Base-by-base conservation (phyloP, 2,329 filamentous ascomycete genomes). In the Aspergillus sp. region DNA sequence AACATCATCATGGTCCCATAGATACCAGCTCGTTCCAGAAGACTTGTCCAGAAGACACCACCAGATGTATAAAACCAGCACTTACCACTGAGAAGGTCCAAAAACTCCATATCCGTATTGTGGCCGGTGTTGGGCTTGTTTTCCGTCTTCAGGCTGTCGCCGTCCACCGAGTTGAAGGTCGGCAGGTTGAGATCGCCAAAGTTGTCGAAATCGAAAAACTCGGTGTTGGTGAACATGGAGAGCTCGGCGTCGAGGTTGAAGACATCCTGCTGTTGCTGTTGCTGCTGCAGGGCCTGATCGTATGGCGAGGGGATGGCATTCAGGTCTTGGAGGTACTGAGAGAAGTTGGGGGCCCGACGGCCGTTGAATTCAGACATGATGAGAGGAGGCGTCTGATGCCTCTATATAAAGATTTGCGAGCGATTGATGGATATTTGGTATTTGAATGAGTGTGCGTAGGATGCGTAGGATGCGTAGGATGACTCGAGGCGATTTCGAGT, bases 271-370 rank as follows among this genome's bases (percentile, higher is more conserved):
- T 79, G 74, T 53, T 78, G 73, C 45, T 88, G 83, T 54, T 86
- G 81, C 53, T 79, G 74, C 57, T 80, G 76, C 40, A 72, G 68
- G 23, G 81, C 81, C 56, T 87, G 79, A 49, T 88, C 82, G 63
- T 85, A 84, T 56, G 87, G 78, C 56, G 85, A 78, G 2, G 81
- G 81, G 51, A 87, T 78, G 43, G 81, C 83, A 78, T 96, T 96
- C 65, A 97, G 80, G 62, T 92, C 88, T 65, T 89, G 88, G 60
- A 97, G 81, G 77, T 94, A 96, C 68, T 91, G 88, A 67, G 91
- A 91, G 75, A 96, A 89, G 72, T 96, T 96, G 67, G 89, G 88
- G 64, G 84, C 88, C 68, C 88, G 86, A 57, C 90, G 88, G 67
- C 86, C 87, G 73, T 82, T 86, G 81, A 85, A 91, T 70, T 79